Base-by-base conservation (phyloP, 371 early-diverging fungal genomes). In the Rhizopus sp. region DNA sequence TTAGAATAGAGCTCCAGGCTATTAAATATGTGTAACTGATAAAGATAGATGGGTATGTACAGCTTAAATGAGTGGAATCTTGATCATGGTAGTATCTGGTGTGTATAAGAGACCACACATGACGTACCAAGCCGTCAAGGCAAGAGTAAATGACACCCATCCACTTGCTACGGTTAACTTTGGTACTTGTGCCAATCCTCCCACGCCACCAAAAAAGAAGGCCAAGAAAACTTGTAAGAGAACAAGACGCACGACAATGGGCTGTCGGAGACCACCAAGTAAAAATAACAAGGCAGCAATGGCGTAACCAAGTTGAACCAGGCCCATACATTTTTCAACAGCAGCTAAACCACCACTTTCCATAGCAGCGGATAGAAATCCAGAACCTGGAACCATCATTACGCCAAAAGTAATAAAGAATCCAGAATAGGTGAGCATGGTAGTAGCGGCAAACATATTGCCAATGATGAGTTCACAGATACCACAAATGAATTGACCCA, bases 371-470 rank as follows among this genome's bases (percentile, higher is more conserved):
- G 50, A 59, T 13, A 70, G 50, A 33, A 72, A 69, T 6, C 77
- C 77, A 15, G 68, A 66, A 29, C 62, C 61, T 15, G 70, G 63
- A 32, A 63, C 50, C 56, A 76, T 68, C 73, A 73, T 76, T 47
- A 73, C 60, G 47, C 71, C 70, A 39, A 62, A 76, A 5, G 73
- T 66, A 17, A 73, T 56, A 56, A 70, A 76, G 55, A 76, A 76
- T 12, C 77, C 73, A 41, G 69, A 52, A 41, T 66, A 76, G 7
- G 71, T 69, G 13, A 70, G 46, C 65, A 76, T 69, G 10, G 71
- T 48, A 16, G 77, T 73, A 37, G 70, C 73, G 33, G 67, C 68
- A 48, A 70, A 76, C 17, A 69, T 70, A 41, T 76, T 70, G 5
- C 77, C 77, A 13, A 56, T 45, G 15, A 66, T 35, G 15, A 70